phyloP scores from a whole-genome alignment of 208 protist genomes.

The Trichomonas gallinae region DNA sequence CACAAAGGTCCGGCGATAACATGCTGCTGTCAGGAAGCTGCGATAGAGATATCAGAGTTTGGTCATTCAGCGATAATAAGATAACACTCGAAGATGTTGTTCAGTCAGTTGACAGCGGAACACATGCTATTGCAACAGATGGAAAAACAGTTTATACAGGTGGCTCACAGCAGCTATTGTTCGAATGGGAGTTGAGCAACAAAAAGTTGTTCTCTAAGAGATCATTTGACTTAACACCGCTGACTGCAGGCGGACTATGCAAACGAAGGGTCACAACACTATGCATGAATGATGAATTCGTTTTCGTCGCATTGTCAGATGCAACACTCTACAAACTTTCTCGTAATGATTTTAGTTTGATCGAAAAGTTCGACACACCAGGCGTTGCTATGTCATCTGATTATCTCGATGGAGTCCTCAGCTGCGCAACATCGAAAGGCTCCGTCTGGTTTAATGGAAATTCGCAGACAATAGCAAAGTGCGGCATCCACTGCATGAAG shows the following conservation, averaged over 20 bases:
- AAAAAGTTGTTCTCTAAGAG: background rate
- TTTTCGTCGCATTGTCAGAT: background rate
- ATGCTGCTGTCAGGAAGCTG: background rate
- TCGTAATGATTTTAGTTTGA: background rate
- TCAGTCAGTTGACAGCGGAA: background rate
- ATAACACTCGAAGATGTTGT: background rate
- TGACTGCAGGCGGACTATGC: background rate
- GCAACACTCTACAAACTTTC: background rate
- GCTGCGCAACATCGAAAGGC: background rate
- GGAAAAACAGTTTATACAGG: background rate
- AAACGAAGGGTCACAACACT: background rate
- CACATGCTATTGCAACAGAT: background rate
- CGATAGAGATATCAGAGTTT: background rate
- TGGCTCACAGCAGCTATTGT: background rate
- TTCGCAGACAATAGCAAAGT: background rate
- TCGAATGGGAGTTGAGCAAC: background rate
- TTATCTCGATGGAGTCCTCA: background rate
- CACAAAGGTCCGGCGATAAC: background rate
- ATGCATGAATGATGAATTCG: background rate
- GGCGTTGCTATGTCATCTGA: background rate
- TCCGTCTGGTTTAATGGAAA: background rate
- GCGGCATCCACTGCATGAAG: background rate
- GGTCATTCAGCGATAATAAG: background rate
- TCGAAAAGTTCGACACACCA: background rate
- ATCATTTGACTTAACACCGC: background rate